Evolutionary conservation across 768 basidiomycete species (phyloP).

Genomic region (Amanita exitialis): DNA sequence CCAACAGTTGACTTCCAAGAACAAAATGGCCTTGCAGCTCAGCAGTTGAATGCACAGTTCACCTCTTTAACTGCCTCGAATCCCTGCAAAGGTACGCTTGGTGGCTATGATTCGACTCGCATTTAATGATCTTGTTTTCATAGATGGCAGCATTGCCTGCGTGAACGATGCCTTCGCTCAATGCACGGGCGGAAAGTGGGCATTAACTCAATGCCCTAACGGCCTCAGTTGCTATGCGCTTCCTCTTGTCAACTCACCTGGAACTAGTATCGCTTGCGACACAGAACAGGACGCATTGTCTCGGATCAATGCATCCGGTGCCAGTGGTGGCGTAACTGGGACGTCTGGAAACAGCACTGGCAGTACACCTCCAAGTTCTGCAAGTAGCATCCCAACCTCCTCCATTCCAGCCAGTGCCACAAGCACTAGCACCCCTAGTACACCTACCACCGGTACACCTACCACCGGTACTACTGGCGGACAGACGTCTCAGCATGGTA

Average conservation of each 20-base stretch:
- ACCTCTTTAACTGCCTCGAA: constrained; percentile 29
- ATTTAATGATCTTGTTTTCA: not conserved
- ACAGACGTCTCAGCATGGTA: too few species aligned
- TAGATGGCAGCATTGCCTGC: constrained; percentile 30
- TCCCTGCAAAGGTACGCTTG: constrained; percentile 31
- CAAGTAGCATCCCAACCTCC: not conserved
- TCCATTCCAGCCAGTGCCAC: too few species aligned
- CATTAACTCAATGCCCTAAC: constrained; percentile 14
- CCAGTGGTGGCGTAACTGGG: constrained; percentile 31
- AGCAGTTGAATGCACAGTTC: constrained; percentile 22
- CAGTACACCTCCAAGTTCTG: not conserved
- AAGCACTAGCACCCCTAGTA: too few species aligned
- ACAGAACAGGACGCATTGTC: constrained; percentile 25
- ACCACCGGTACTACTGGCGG: too few species aligned
- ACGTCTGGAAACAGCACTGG: constrained; percentile 5
- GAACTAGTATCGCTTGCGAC: constrained; percentile 34
- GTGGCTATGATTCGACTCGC: not conserved
- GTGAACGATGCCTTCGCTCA: constrained; percentile 30
- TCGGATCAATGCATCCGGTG: constrained; percentile 32
- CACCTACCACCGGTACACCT: too few species aligned
- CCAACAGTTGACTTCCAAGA: constrained; percentile 14
- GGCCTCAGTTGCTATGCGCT: constrained; percentile 35
- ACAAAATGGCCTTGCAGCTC: constrained; percentile 31
- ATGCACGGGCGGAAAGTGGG: constrained; percentile 31
- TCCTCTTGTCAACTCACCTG: constrained; percentile 24